Conservation (phyloP, 129 eudicot genomes). For the Ambrosia artemisiifolia region DNA sequence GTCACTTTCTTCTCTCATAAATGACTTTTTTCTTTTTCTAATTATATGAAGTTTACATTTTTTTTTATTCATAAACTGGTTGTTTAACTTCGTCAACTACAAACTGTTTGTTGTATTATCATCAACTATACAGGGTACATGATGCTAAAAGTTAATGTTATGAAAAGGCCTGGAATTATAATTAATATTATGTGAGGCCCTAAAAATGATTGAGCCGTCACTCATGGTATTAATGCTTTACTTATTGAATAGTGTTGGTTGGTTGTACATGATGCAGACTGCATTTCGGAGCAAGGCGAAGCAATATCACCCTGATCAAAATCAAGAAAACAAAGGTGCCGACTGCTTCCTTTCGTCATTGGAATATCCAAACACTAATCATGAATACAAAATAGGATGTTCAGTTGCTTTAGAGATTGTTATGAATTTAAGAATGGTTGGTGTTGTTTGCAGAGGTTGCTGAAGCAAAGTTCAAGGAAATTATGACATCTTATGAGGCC, state of each 20-base stretch:
- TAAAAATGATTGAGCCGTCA: neutral
- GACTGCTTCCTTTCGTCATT: neutral
- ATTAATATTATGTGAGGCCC: neutral
- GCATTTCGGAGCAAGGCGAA: constrained; percentile 88
- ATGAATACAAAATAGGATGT: neutral
- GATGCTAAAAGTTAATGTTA: too few relatives aligned
- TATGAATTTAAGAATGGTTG: neutral
- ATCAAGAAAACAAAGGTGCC: constrained; percentile 78
- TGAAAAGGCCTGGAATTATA: too few relatives aligned
- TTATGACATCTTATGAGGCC: constrained; percentile 78
- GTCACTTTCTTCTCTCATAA: too few relatives aligned
- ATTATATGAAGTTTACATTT: neutral
- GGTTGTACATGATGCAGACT: constrained; percentile 43
- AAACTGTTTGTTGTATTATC: neutral
- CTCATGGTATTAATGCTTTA: neutral
- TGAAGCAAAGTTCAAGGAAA: constrained; percentile 84
- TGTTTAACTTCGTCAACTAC: neutral
- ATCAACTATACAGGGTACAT: neutral
- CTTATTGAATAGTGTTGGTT: neutral
- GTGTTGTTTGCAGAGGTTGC: constrained; percentile 58
- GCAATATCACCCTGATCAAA: constrained; percentile 96
- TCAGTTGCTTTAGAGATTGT: neutral
- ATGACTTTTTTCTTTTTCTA: too few relatives aligned
- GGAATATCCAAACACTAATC: neutral
- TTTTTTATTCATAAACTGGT: neutral